Percentiles rank a stretch among this genome's conserved stretches.
These are phyloP conservation scores for Stevia rebaudiana DNA, from an alignment of 140 eudicot species.

Conservation along the genomic window DNA sequence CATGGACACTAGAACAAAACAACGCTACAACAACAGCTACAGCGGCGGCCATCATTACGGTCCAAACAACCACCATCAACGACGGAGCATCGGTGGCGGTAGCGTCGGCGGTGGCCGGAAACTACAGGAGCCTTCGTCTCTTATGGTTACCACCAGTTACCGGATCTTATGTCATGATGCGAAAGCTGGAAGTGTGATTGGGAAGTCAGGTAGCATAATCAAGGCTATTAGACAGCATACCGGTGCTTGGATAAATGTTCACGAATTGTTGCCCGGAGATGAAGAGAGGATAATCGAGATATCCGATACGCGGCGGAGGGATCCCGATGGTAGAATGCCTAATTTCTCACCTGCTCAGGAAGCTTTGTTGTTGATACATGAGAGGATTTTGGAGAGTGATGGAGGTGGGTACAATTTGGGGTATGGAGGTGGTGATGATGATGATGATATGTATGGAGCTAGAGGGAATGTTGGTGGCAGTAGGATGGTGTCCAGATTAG, in stretches of 20 bases:
- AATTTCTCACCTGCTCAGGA: slow-evolving; percentile 93
- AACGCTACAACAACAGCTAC: slow-evolving; percentile 27
- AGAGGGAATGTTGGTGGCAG: slow-evolving; percentile 39
- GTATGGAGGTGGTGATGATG: slow-evolving; percentile 45
- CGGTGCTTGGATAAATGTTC: slow-evolving; percentile 94
- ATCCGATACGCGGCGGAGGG: slow-evolving; percentile 85
- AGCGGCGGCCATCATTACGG: slow-evolving; percentile 30
- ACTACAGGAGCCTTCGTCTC: slow-evolving; percentile 36
- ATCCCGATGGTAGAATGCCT: slow-evolving; percentile 88
- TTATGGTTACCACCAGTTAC: slow-evolving; percentile 79
- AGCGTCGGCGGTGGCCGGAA: slow-evolving; percentile 38
- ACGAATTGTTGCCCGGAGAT: slow-evolving; percentile 73
- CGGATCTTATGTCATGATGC: slow-evolving; percentile 82
- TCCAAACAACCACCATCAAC: slow-evolving; percentile 35
- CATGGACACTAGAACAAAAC: slow-evolving; percentile 49
- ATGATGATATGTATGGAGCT: slow-evolving; percentile 42
- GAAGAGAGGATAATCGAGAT: slow-evolving; percentile 97
- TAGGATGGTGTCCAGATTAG: slow-evolving; percentile 71
- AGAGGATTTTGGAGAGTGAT: slow-evolving; percentile 92
- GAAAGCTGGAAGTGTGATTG: slow-evolving; percentile 95
- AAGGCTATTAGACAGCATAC: slow-evolving; percentile 92
- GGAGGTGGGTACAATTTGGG: slow-evolving; percentile 35
- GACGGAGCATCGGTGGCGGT: slow-evolving; percentile 21
- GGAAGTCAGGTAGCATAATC: slow-evolving; percentile 92
- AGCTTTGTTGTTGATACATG: slow-evolving; percentile 84